Evolutionary conservation across 2,329 filamentous ascomycete genomes (phyloP), one percentile per base, ranked within the genome.

Genomic region (Fusarium subtropicale): DNA sequence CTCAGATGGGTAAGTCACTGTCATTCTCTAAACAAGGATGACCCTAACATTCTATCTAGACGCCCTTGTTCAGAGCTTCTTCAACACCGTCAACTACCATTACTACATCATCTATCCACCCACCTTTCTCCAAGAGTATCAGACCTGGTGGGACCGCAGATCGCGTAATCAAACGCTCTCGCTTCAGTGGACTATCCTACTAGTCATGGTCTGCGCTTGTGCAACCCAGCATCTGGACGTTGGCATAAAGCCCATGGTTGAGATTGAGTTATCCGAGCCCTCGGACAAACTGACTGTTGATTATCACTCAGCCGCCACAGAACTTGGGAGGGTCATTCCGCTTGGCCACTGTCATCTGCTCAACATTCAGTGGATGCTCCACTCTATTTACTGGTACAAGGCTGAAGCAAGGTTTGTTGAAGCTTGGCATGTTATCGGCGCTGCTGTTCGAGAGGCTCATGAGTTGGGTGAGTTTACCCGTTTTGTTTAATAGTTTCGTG

Each of bases 71-170:
- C 75, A 80, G 36, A 79, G 77, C 65, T 80, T 80, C 50, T 69
- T 80, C 24, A 71, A 74, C 52, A 73, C 74, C 24, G 76, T 78
- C 62, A 80, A 80, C 54, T 80, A 74, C 34, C 78, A 80, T 50
- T 79, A 79, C 73, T 80, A 80, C 66, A 78, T 80, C 53, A 73
- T 80, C 42, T 79, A 80, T 51, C 76, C 79, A 1, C 67, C 75
- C 1, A 68, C 67, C 7, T 80, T 80, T 44, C 58, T 78, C 5
- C 73, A 76, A 47, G 78, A 80, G 31, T 80, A 80, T 50, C 68
- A 75, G 16, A 55, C 65, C 20, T 80, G 79, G 79, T 80, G 78
- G 76, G 64, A 70, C 4, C 56, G 68, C 36, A 72, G 76, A 33
- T 70, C 69, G 48, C 64, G 60, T 12, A 61, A 71, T n/a, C 68